These are phyloP conservation scores for Myochromella boudieri DNA, from an alignment of 768 basidiomycete genomes.

Conservation along the genomic window DNA sequence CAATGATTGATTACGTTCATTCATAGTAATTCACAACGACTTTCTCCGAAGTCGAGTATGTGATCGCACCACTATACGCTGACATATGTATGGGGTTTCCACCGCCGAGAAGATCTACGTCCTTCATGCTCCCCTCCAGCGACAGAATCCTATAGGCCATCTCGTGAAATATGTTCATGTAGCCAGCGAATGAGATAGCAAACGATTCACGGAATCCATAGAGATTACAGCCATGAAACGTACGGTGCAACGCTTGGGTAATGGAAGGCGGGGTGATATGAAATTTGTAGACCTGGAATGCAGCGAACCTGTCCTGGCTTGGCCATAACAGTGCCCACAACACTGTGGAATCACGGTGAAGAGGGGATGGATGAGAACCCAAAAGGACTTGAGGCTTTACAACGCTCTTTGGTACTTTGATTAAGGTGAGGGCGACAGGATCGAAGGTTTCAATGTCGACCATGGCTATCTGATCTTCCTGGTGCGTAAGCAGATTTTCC, in stretches of 20 bases:
- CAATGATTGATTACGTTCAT: neutral
- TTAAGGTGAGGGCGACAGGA: neutral
- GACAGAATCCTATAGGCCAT: neutral
- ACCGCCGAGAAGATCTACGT: too few relatives aligned
- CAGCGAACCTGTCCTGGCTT: too few relatives aligned
- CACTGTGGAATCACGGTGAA: neutral
- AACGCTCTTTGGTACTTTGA: neutral
- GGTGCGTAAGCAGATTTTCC: too few relatives aligned
- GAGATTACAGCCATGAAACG: neutral
- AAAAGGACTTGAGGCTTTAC: neutral
- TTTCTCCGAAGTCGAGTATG: neutral
- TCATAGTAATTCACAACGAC: constrained; percentile 1
- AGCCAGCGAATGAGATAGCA: neutral
- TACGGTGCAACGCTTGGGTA: neutral
- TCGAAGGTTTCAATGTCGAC: neutral
- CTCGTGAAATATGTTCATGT: neutral
- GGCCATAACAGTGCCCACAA: neutral
- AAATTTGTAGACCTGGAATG: neutral
- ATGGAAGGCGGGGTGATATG: neutral
- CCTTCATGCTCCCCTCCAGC: neutral
- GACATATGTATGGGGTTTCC: neutral
- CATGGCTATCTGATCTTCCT: neutral
- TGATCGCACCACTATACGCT: neutral
- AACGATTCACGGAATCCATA: neutral
- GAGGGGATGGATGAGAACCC: neutral